Percentiles rank a stretch among this genome's conserved stretches.
These are phyloP conservation scores for Yamadazyma triangularis DNA, from an alignment of 1,139 yeast genomes.

Conservation along the genomic window DNA sequence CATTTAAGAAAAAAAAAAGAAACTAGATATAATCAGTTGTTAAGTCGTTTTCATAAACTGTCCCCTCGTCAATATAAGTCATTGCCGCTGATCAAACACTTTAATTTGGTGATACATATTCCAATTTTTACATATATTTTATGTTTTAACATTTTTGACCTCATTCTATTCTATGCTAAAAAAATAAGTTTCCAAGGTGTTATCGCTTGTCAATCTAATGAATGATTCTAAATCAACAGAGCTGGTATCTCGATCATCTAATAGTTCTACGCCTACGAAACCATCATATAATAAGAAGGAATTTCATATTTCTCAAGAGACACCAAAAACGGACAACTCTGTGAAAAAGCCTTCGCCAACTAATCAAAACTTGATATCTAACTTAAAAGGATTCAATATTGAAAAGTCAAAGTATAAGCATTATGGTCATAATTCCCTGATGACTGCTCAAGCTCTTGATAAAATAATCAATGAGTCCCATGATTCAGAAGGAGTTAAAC, in stretches of 20 bases:
- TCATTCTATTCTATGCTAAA: slow-evolving; percentile 1
- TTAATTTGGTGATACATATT: no score
- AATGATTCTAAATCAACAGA: slow-evolving; percentile 20
- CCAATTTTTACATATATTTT: no score
- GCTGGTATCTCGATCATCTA: neutral
- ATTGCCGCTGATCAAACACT: no score
- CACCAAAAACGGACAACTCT: neutral
- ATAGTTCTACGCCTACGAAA: slow-evolving; percentile 10
- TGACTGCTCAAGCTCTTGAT: slow-evolving; percentile 25
- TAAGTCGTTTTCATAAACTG: no score
- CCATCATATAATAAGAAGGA: slow-evolving; percentile 12
- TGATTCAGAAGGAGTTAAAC: neutral
- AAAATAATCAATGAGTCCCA: slow-evolving; percentile 19
- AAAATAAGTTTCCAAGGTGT: slow-evolving; percentile 24
- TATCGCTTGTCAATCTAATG: slow-evolving; percentile 37
- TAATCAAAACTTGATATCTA: slow-evolving; percentile 16
- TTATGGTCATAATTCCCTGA: slow-evolving; percentile 33
- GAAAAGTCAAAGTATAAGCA: slow-evolving; percentile 29
- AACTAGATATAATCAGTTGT: no score
- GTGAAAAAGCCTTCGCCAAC: slow-evolving; percentile 6
- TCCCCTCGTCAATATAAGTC: no score
- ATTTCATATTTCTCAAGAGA: slow-evolving; percentile 13
- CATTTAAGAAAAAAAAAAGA: no score
- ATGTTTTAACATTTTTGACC: neutral
- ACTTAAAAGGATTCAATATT: slow-evolving; percentile 26